These are phyloP conservation scores for Calocera cornea DNA, from an alignment of 768 basidiomycete genomes.

Conservation along the genomic window DNA sequence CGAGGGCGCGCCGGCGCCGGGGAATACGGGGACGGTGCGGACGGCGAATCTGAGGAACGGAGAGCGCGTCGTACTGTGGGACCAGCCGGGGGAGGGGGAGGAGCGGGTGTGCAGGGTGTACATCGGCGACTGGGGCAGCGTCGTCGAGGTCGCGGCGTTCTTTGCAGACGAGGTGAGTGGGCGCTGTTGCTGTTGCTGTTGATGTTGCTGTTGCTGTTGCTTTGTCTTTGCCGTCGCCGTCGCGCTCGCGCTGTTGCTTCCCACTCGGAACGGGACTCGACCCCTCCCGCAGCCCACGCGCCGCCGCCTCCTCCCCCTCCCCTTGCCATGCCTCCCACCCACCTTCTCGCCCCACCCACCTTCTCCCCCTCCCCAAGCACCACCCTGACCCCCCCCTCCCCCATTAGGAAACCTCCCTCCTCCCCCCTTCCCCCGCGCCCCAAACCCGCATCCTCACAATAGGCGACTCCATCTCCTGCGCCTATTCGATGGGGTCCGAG, in stretches of 20 bases:
- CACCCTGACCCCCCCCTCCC: not conserved
- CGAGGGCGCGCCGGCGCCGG: no score
- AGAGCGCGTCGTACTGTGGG: not conserved
- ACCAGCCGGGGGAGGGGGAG: not conserved
- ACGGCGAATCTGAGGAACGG: not conserved
- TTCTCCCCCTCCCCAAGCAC: no score
- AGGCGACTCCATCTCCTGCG: not conserved
- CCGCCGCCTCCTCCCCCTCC: not conserved
- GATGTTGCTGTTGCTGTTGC: no score
- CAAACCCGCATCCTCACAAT: not conserved
- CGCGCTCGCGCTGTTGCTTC: no score
- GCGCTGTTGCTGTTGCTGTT: no score
- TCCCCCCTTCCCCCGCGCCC: not conserved
- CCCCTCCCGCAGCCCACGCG: no score
- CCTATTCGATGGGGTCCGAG: not conserved
- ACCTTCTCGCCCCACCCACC: not conserved
- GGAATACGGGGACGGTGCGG: no score
- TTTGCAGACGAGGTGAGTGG: not conserved
- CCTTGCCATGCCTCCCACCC: not conserved
- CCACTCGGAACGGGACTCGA: no score
- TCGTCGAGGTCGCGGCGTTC: not conserved
- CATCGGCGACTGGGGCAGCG: not conserved
- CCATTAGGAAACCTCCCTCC: not conserved
- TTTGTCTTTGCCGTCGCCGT: no score
- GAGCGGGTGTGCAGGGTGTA: not conserved